Evolutionary conservation across 768 basidiomycete species (phyloP), one percentile per base, ranked within the genome.

Genomic region (Amanita pallidorosea): DNA sequence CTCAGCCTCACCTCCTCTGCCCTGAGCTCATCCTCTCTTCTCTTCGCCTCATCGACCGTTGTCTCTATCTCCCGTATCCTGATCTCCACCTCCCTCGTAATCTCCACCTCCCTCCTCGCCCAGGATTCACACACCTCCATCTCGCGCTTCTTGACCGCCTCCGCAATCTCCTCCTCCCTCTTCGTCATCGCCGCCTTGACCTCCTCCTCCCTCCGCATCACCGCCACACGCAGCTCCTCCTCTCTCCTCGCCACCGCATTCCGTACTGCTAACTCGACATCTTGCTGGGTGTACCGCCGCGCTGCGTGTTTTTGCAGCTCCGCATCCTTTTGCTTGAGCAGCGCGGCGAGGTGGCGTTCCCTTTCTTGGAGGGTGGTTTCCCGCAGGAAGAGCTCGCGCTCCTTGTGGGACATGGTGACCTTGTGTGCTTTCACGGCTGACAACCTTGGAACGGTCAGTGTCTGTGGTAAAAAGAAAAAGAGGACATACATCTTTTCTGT

Each of bases 141-240:
- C 56, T 88, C 86, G 5, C 85, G 70, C 45, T 66, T 67, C 25
- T 79, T 67, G 5, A 88, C 80, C 1, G 83, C 81, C 15, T 76
- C 74, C 71, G 85, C 72, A 37, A 88, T 80, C 61, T 85, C 85
- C 50, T 82, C 78, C 56, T 88, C 86, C 2, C 86, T 70, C 47
- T 73, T 66, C 22, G 75, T 66, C 70, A 86, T 85, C 6, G 81
- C 79, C 23, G 63, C 65, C 2, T 77, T 79, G 3, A 88, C 80
- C 59, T 87, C 84, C 46, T 80, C 79, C 61, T 88, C 85, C 29
- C 85, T 75, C 58, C 79, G 75, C 60, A 74, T 70, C 18, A 88
- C 77, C 34, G 82, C 70, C 17, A 73, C 66, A 2, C 84, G 75
- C 33, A 89, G 67, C 57, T 87, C 86, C 37, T 81, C 80, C 57